Evolutionary conservation across 768 basidiomycete genomes (phyloP), one percentile per base, ranked within the genome.

Genomic region (Peribolospora baueri): DNA sequence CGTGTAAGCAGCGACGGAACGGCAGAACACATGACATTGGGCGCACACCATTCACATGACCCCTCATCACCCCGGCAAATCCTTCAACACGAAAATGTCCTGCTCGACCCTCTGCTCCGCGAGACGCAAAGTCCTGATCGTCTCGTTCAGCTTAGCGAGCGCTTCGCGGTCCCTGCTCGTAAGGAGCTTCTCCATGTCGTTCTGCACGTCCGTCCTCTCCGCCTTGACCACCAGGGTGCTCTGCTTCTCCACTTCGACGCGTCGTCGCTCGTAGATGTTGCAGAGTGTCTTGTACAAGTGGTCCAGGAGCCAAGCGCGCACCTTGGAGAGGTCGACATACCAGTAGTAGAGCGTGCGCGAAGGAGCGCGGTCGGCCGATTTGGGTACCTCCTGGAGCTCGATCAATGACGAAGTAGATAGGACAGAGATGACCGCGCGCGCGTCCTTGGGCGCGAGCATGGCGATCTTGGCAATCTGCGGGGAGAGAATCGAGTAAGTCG

Each of bases 351-450:
- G 84, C 50, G 81, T 88, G 37, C 86, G 75, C 0, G 80, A 76
- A 4, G 87, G 84, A 66, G 85, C 84, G 50, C 87, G 81, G 65
- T 91, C 87, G 25, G 82, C 79, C 60, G 79, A 83, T 68, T 82
- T 82, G 4, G 93, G 83, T 2, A 95, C 81, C 67, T 95, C 90
- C 70, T 93, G 87, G 8, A 82, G 80, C 63, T 82, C 85, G 61
- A 97, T 79, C 54, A 97, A 65, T 42, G 78, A 80, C 63, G 90
- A 80, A 2, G 79, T 72, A 9, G 85, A 79, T 51, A 98, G 75
- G 3, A 77, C 76, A 14, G 83, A 75, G 54, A 95, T 72, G 48
- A 85, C 69, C 8, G 81, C 79, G 53, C 90, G 79, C 53, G 84
- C 81, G 59, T 87, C 83, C 65, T 84, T 86, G 42, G 81, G 73